Evolutionary conservation across 352 stramenopile species (phyloP).

Genomic region (Stramenopiles sp.): DNA sequence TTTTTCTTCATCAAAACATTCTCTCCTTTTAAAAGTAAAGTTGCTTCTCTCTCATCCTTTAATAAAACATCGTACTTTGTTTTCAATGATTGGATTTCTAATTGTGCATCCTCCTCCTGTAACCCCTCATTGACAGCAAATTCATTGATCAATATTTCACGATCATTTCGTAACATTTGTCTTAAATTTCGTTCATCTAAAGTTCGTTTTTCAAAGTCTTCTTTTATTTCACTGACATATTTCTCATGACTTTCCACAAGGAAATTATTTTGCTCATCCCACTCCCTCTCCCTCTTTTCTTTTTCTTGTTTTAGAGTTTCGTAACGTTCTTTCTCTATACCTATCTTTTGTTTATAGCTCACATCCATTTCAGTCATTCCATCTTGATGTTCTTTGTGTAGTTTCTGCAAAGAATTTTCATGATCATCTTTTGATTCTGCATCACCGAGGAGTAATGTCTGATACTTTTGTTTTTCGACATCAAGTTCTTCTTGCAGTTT

Average conservation of each 20-base stretch:
- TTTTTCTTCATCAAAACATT: conserved; percentile 75
- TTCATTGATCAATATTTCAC: conserved; percentile 17
- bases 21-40: conserved; percentile 46
- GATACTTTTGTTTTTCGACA: conserved; percentile 8
- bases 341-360: conserved; percentile 23
- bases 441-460: background rate
- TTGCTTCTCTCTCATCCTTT: conserved; percentile 35
- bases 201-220: conserved; percentile 24
- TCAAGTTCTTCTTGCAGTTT: conserved; percentile 10
- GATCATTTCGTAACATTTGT: conserved; percentile 19
- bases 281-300: conserved; percentile 21
- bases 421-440: conserved; percentile 2
- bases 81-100: conserved; percentile 43
- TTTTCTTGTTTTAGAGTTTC: conserved; percentile 20
- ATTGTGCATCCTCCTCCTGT: conserved; percentile 39
- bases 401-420: conserved; percentile 8
- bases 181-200: conserved; percentile 12
- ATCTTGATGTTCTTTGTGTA: conserved; percentile 14
- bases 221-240: conserved; percentile 20
- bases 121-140: conserved; percentile 19
- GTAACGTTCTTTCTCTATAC: conserved; percentile 22
- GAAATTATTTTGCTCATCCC: conserved; percentile 25
- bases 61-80: conserved; percentile 43
- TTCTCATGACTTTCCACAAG: conserved; percentile 19
- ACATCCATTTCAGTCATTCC: conserved; percentile 21